These are phyloP conservation scores for Huntiella savannae DNA, from an alignment of 2,329 filamentous ascomycete species.

Conservation along the genomic window DNA sequence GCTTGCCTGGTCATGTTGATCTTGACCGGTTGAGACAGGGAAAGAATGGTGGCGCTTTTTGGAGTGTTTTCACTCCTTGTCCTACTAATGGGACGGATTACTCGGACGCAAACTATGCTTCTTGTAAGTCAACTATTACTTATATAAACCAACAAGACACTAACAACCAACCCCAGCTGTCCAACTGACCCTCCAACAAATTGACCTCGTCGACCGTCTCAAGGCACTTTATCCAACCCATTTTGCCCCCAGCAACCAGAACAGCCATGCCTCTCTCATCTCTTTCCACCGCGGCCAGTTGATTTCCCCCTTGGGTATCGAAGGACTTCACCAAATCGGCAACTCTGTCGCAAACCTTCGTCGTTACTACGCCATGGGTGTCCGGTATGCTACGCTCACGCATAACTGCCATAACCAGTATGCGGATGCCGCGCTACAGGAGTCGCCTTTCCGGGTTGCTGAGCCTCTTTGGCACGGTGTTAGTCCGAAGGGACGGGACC, in stretches of 20 bases:
- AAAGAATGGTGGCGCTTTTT: conserved; percentile 69
- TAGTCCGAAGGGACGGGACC: conserved; percentile 43
- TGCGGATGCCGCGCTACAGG: conserved; percentile 60
- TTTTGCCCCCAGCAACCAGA: conserved; percentile 42
- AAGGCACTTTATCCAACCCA: conserved; percentile 42
- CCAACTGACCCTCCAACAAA: conserved; percentile 50
- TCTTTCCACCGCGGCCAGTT: conserved; percentile 44
- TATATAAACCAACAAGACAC: neutral
- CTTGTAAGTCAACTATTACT: conserved; percentile 27
- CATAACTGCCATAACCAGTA: conserved; percentile 89
- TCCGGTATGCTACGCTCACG: conserved; percentile 73
- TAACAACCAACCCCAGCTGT: conserved; percentile 28
- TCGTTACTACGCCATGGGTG: conserved; percentile 56
- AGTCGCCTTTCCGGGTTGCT: conserved; percentile 30
- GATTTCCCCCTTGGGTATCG: conserved; percentile 62
- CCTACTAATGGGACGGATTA: conserved; percentile 55
- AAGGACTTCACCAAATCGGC: conserved; percentile 85
- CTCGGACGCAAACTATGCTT: conserved; percentile 50
- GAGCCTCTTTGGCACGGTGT: conserved; percentile 52
- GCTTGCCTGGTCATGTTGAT: conserved; percentile 54
- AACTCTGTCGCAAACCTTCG: conserved; percentile 63
- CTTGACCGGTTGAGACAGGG: conserved; percentile 55
- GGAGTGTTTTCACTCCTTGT: conserved; percentile 71
- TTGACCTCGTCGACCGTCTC: conserved; percentile 52
- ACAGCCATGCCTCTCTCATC: conserved; percentile 39